Evolutionary conservation across 2,329 filamentous ascomycete genomes (phyloP), one percentile per base, ranked within the genome.

Genomic region (Kalmusia sp.): DNA sequence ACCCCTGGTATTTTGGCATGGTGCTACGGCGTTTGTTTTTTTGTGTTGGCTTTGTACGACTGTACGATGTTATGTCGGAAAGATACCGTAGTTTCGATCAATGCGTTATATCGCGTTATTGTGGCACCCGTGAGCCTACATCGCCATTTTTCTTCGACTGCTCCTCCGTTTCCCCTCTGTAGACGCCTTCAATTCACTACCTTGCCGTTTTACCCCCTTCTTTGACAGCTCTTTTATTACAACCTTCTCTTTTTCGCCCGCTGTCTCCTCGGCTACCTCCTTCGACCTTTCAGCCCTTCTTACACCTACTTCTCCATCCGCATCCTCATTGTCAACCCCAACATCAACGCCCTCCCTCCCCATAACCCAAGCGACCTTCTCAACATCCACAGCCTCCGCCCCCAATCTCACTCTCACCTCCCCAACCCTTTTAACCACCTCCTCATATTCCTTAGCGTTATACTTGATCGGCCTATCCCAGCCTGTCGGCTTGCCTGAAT

Each of bases 301-400:
- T 51, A 37, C 7, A 4, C 15, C 2, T 7, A 17, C 3, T 1
- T 24, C 1, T 31, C 33, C 22, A 17, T 5, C 28, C 30, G 34
- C 52, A 8, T 12, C 37, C 27, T 41, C 52, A 15, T 57, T 15
- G 40, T 58, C 57, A 7, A 6, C 51, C 22, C 48, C 59, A 44
- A 68, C 14, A 64, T 70, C 63, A 6, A 59, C 54, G 68, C 55
- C 58, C 40, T 65, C 64, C 57, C 58, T 85, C 66, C 90, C 83
- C 44, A 90, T 68, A 8, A 90, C 88, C 67, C 86, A 91, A 2
- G 89, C 89, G 15, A 87, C 88, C 69, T 83, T 87, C 72, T 92
- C 90, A 4, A 88, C 75, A 28, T 90, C 85, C 34, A 85, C 78
- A 1, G 87, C 87, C 27, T 72, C 77, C 2, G 71, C 64, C 4